Evolutionary conservation across 345 rosid species (phyloP).

Genomic region (Moricandia arvensis): DNA sequence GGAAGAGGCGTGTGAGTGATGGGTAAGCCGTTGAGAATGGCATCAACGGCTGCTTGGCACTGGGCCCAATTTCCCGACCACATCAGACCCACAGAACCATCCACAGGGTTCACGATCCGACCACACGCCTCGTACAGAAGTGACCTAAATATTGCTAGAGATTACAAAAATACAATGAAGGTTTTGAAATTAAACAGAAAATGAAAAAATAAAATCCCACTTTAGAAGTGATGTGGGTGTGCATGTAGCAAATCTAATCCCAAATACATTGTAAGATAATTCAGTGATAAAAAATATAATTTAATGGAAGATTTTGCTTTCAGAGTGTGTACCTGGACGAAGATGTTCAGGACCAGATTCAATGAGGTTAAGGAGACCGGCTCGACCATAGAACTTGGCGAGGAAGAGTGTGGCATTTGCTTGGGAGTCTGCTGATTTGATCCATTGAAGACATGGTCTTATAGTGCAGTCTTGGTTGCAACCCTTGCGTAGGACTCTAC

Average conservation of each 20-base stretch:
- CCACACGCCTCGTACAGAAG: conserved; percentile 50
- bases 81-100: conserved; percentile 47
- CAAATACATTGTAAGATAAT: not conserved
- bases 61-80: conserved; percentile 42
- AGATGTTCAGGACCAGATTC: conserved; percentile 60
- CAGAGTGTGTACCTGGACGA: conserved; percentile 42
- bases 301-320: not conserved
- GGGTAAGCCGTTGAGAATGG: conserved; percentile 50
- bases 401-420: conserved; percentile 75
- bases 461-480: conserved; percentile 62
- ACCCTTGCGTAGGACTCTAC: conserved; percentile 69
- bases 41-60: conserved; percentile 70
- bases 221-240: conserved; percentile 7
- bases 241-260: conserved; percentile 16
- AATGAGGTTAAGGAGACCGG: conserved; percentile 69
- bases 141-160: conserved; percentile 43
- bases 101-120: conserved; percentile 41
- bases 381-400: conserved; percentile 75
- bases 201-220: not conserved
- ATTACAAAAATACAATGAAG: conserved; percentile 32
- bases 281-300: not conserved
- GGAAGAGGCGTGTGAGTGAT: conserved; percentile 35
- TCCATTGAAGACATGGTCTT: conserved; percentile 73
- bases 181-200: conserved; percentile 35
- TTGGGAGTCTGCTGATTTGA: conserved; percentile 60